Evolutionary conservation across 495 filamentous ascomycete species (phyloP), one percentile per base, ranked within the genome.

Genomic region (Tetracladium marchalianum): DNA sequence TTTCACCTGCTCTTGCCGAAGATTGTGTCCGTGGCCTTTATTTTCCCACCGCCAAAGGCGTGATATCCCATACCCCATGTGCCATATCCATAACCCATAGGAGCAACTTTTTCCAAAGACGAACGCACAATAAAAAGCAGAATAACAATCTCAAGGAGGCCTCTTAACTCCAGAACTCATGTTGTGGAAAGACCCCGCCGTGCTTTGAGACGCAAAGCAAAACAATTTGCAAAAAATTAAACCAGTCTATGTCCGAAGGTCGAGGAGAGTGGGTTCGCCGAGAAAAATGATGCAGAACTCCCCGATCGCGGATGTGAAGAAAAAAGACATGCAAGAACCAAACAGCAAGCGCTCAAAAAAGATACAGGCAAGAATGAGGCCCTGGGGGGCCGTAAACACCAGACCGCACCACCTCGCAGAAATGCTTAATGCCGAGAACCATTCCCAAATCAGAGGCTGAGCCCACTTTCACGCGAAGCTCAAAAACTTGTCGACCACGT

Each of bases 261-360:
- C 35, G 42, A 43, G 47, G 12, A 47, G 35, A 46, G 50, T 34
- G 32, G 36, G 37, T 34, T 34, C 36, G 35, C 34, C 35, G 43
- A 50, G 43, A 33, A 12, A 8, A 11, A 17, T 41, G 35, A 43
- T 22, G n/a, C 27, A 41, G 19, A 27, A 27, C 22, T 27, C 22
- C 22, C 22, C 22, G 22, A 27, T 27, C 22, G 22, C 22, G 22
- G 22, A 27, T 27, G 22, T 42, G 37, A 27, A 49, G 17, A 38
- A 43, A 51, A 51, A 53, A 7, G 40, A 54, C 54, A 57, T 57
- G 54, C 54, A 57, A 51, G 50, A 57, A 52, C 35, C 22, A 31
- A 11, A 35, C 40, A 52, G 43, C 32, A 44, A 50, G 50, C 54
- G 51, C 50, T 50, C 44, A 56, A 47, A 41, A n/a, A 43, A 50